These are phyloP conservation scores for Penicillium paxilli DNA, from an alignment of 495 filamentous ascomycete species.

Conservation along the genomic window DNA sequence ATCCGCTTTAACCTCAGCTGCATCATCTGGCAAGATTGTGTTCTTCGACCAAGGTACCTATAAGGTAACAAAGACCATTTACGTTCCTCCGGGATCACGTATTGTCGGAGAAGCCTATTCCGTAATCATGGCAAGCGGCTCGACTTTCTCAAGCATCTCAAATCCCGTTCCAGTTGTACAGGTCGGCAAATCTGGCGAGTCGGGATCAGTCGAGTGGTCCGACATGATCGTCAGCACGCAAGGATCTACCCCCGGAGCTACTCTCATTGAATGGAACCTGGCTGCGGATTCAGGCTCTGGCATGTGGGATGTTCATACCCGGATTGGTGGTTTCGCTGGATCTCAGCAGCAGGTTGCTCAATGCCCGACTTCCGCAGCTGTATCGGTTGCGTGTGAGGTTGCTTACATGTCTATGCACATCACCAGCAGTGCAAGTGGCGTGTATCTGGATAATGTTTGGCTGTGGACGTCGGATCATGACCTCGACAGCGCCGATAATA, in stretches of 20 bases:
- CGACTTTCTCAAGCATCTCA: conserved; percentile 58
- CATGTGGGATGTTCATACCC: conserved; percentile 60
- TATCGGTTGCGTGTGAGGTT: conserved; percentile 54
- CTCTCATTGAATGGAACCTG: conserved; percentile 76
- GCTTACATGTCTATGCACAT: conserved; percentile 71
- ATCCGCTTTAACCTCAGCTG: conserved; percentile 40
- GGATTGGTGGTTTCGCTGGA: conserved; percentile 57
- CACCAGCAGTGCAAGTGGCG: conserved; percentile 46
- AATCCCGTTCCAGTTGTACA: conserved; percentile 64
- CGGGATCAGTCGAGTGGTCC: conserved; percentile 56
- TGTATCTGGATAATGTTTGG: conserved; percentile 70
- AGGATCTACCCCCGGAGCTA: conserved; percentile 62
- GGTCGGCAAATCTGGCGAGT: conserved; percentile 56
- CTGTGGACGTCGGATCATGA: conserved; percentile 76
- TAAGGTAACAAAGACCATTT: conserved; percentile 46
- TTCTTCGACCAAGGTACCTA: conserved; percentile 53
- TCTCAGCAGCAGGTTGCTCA: conserved; percentile 50
- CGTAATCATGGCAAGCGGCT: conserved; percentile 64
- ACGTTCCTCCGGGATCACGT: conserved; percentile 43
- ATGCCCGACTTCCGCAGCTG: conserved; percentile 43
- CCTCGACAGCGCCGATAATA: conserved; percentile 56
- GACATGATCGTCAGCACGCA: conserved; percentile 63
- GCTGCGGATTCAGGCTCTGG: conserved; percentile 45
- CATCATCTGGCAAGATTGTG: conserved; percentile 41
- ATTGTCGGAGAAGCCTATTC: conserved; percentile 58